These are phyloP conservation scores for Tephrocybe sp. DNA, from an alignment of 768 basidiomycete genomes.

Conservation along the genomic window DNA sequence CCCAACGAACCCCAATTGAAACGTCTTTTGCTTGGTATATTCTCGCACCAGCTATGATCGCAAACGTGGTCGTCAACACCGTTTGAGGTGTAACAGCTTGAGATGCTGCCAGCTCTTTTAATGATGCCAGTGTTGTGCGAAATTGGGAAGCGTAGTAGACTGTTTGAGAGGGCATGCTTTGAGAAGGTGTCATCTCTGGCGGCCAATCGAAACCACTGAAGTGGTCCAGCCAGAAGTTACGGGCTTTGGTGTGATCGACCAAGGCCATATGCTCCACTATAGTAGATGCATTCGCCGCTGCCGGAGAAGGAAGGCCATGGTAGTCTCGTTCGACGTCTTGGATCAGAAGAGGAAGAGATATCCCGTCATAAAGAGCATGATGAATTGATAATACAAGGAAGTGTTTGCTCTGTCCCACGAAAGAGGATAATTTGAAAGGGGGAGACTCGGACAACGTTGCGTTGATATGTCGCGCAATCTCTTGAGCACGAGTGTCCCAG, in stretches of 20 bases:
- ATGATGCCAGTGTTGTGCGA: constrained; percentile 16
- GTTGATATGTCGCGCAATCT: constrained; percentile 25
- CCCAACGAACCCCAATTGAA: constrained; percentile 29
- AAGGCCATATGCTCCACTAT: constrained; percentile 24
- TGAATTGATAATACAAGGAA: constrained; percentile 30
- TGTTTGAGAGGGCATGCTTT: constrained; percentile 1
- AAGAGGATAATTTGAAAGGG: constrained; percentile 23
- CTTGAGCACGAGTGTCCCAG: constrained; percentile 10
- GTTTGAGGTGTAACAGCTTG: constrained; percentile 30
- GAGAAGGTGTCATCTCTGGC: constrained; percentile 2
- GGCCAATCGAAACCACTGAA: constrained; percentile 26
- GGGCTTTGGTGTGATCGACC: constrained; percentile 20
- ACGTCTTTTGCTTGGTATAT: constrained; percentile 26
- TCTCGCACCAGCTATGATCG: constrained; percentile 20
- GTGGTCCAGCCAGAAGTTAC: constrained; percentile 25
- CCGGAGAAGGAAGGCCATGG: constrained; percentile 2
- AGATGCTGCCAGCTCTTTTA: constrained; percentile 24
- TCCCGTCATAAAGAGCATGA: constrained; percentile 32
- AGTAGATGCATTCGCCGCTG: constrained; percentile 12
- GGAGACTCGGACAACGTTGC: constrained; percentile 21
- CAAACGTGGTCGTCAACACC: constrained; percentile 28
- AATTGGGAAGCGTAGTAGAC: constrained; percentile 17
- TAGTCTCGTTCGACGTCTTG: constrained; percentile 26
- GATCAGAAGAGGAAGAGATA: constrained; percentile 27
- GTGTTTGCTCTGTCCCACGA: constrained; percentile 5